Evolutionary conservation across 345 rosid species (phyloP), one percentile per base, ranked within the genome.

Genomic region (Populus davidiana): DNA sequence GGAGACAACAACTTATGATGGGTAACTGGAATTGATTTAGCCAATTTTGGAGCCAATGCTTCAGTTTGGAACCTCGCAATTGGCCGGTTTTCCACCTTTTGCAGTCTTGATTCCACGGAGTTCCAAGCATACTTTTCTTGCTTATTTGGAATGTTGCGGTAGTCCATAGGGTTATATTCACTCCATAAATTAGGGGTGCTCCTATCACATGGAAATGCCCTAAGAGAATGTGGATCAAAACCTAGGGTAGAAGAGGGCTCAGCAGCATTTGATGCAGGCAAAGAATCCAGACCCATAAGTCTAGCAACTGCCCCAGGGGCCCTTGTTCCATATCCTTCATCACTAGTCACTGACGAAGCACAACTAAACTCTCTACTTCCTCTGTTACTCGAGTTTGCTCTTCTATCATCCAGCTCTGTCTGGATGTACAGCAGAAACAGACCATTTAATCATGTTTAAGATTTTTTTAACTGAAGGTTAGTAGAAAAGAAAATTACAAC

Each of bases 291-390:
- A 76, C 99, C 99, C 99, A 96, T 96, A 43, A 96, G 97, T 79
- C 93, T 89, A 14, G 98, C 99, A 75, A 96, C 97, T 44, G 92
- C 95, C 69, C 97, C 93, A 3, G 99, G 98, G 29, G 90, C 91
- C 86, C 84, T 88, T 70, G 82, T 76, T 70, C 87, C 93, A 61
- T 67, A 84, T 35, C 87, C 91, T 77, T 92, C 96, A 74, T 91
- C 93, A 82, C 97, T 92, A 70, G 84, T 83, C 68, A 84, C 81
- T 18, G 98, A 93, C 39, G 96, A 89, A 67, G 90, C 81, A 78
- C 86, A 92, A 33, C 78, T 86, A 67, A 85, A 83, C 59, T 90
- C 95, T 73, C 86, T 71, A 70, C 95, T 85, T 44, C 70, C 83
- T 61, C 71, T 86, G 81, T 83, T 82, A 73, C 85, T 83, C 35